phyloP scores from a whole-genome alignment of 2,329 filamentous ascomycete genomes.

The Colletotrichum godetiae region DNA sequence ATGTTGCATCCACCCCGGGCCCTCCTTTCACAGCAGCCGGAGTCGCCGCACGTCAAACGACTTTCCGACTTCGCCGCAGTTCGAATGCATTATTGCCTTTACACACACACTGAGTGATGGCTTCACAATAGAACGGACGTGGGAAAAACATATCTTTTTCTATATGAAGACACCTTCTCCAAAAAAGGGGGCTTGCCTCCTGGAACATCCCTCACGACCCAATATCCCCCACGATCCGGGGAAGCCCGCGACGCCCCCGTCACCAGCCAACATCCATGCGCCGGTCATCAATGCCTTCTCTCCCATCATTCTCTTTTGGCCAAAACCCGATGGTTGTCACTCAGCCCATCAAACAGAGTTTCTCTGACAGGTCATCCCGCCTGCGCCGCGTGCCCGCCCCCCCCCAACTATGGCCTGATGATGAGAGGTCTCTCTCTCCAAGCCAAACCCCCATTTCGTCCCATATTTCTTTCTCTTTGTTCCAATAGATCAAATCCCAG shows the following conservation, averaged over 20 bases:
- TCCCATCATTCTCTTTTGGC: neutral
- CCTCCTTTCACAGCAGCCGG: neutral
- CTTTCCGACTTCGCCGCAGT: too few species aligned
- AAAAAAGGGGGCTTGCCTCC: neutral
- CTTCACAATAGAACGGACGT: neutral
- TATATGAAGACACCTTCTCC: neutral
- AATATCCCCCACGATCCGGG: conserved; percentile 8
- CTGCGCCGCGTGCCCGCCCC: neutral
- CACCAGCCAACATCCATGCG: conserved; percentile 31
- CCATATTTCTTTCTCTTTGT: too few species aligned
- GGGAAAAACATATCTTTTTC: neutral
- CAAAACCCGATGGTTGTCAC: neutral
- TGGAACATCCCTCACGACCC: conserved; percentile 1
- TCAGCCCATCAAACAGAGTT: neutral
- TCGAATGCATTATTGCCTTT: neutral
- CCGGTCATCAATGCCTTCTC: conserved; percentile 6
- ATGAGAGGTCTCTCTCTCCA: neutral
- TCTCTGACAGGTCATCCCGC: neutral
- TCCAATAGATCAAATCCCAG: too few species aligned
- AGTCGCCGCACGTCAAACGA: neutral
- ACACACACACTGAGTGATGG: neutral
- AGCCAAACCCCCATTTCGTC: neutral
- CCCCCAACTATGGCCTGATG: neutral
- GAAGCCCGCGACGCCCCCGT: conserved; percentile 1
- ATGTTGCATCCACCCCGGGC: conserved; percentile 7